Evolutionary conservation across 2,329 filamentous ascomycete species (phyloP), one percentile per base, ranked within the genome.

Genomic region (Penicillium sclerotigenum): DNA sequence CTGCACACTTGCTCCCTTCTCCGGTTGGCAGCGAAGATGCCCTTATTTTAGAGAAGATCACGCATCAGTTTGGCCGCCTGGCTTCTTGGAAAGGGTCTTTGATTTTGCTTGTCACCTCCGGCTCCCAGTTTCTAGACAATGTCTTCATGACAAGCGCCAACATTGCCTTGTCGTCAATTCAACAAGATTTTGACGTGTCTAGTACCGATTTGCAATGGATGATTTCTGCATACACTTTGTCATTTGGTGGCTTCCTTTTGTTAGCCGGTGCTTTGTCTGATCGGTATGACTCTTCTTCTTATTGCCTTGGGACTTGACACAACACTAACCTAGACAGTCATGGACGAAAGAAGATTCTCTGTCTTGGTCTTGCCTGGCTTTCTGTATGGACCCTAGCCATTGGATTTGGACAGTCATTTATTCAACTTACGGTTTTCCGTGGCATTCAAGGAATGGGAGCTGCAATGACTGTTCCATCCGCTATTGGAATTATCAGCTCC

Each of bases 391-490:
- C 72, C 0, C 38, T 74, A 22, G 70, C 67, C 6, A 72, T 72
- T 43, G 71, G 73, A 11, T 74, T 79, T 38, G 71, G 76, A 0
- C 68, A 70, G 8, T 76, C 75, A 0, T 80, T 79, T 28, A 73
- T 76, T 43, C 63, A 68, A 46, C 63, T 71, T n/a, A 65, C 68
- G 2, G 57, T 71, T 6, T 71, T 71, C 31, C 74, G 79, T n/a
- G 79, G 77, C 0, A 65, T 80, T 0, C 77, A 80, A 43, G 79
- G 79, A 1, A 70, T 79, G 10, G 77, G 77, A 1, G 69, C 77
- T 1, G 77, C 78, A 6, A 73, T 80, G 72, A 78, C 77, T 3
- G 69, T 80, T 0, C 78, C 78, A 1, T 77, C 78, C 0, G 75
- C 76, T 0, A 77, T 80, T 43, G 73, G 77, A 1, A 74, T 81